phyloP scores from a whole-genome alignment of 73 alveolate species.

The Tetrahymena malaccensis region DNA sequence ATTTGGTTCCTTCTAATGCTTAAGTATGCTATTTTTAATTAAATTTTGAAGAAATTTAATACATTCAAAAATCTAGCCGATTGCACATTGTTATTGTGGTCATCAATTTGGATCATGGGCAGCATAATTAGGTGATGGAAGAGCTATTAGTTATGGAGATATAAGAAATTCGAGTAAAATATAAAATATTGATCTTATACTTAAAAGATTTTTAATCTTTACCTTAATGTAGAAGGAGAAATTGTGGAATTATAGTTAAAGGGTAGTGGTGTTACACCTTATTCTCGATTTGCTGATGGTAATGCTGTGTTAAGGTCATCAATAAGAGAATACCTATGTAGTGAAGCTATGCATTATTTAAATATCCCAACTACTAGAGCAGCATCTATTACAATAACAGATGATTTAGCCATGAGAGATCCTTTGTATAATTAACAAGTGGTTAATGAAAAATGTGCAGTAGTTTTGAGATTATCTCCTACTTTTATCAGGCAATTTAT shows the following conservation, averaged over 20 bases:
- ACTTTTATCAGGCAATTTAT: constrained; percentile 23
- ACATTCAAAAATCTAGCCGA: constrained; percentile 3
- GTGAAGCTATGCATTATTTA: constrained; percentile 72
- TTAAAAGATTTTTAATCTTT: constrained; percentile 20
- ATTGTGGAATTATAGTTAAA: constrained; percentile 59
- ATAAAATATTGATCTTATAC: background rate
- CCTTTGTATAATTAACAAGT: constrained; percentile 51
- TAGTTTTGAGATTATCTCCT: constrained; percentile 69
- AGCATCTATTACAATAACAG: constrained; percentile 54
- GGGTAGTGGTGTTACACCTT: constrained; percentile 88
- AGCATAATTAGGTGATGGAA: constrained; percentile 74
- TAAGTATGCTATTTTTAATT: background rate
- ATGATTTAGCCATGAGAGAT: constrained; percentile 59
- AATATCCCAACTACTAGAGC: constrained; percentile 73
- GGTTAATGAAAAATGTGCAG: constrained; percentile 59
- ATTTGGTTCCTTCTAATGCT: background rate
- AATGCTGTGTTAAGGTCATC: constrained; percentile 82
- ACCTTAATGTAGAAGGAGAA: background rate
- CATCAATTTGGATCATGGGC: constrained; percentile 68
- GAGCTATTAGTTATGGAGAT: constrained; percentile 72
- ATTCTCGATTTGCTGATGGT: constrained; percentile 82
- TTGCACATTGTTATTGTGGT: constrained; percentile 70
- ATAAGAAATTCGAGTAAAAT: constrained; percentile 6
- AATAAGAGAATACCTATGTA: constrained; percentile 76
- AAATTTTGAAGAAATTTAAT: background rate